Evolutionary conservation across 306 rosid species (phyloP), one percentile per base, ranked within the genome.

Genomic region (Acacia crassicarpa): DNA sequence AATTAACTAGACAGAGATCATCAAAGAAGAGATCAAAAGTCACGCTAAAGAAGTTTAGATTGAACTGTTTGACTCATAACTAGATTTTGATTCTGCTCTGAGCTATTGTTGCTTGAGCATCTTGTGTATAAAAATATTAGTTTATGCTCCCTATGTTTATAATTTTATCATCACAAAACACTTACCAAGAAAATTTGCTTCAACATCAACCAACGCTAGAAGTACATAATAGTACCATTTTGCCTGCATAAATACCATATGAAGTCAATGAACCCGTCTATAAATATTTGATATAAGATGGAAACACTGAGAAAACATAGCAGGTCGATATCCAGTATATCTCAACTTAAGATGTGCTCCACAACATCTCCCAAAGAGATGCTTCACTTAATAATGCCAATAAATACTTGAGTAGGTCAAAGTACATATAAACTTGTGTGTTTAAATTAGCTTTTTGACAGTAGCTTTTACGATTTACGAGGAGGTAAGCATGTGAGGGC

Each of bases 131-230:
- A 84, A 81, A 67, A 25, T 73, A 46, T 70, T 67, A 16, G n/a
- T 45, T 46, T 49, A 54, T 58, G 59, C 67, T 73, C 67, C 69
- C 49, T 62, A 16, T 20, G 13, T 44, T 61, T 27, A 25, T 27
- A 27, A 45, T 30, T 72, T 53, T n/a, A 25, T 35, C 68, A 63
- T 30, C 38, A 44, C 1, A 6, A 78, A 38, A 66, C 77, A 76
- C 89, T 76, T 79, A 95, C 99, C 98, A 53, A 95, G 92, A 89
- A 92, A 95, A 87, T 95, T 95, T 83, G 92, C 98, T 85, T 95
- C 99, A 48, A 93, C 97, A 76, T 93, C 97, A 65, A 93, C 86
- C 86, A 93, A 59, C 74, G 92, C 97, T 72, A 93, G 93, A 83
- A 86, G 86, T 33, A 87, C 45, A 83, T 93, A 93, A 79, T 83